Base-by-base conservation (phyloP, 192 early-diverging fungal genomes). In the Entomortierella lignicola region DNA sequence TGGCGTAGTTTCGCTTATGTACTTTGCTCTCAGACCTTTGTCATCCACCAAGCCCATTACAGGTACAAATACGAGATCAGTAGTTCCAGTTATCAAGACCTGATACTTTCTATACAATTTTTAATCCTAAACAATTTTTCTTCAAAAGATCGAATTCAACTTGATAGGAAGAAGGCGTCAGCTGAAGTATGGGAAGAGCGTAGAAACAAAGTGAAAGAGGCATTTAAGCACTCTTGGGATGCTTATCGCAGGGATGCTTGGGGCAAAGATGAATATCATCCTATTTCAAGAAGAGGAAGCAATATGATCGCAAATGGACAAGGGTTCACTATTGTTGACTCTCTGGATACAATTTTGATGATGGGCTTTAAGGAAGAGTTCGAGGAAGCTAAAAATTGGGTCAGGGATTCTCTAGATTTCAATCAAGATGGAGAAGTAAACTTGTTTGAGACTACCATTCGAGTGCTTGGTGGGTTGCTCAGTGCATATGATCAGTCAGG, bases 361-460 rank as follows among this genome's bases (percentile, higher is more conserved):
- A 93, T 97, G 91, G 90, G 85, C 18, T 81, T 95, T 47, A 84
- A 82, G 1, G 82, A 90, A 8, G 94, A 97, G 61, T 97, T 93
- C 68, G 51, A 82, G 15, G 83, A 91, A 58, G 93, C 92, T 10
- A 84, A 87, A 20, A 80, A 77, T 43, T 92, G 89, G 89, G 87
- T 96, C 13, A 59, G 52, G 0, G 83, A 68, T 2, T 71, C 81
- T 25, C 69, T 97, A 1, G 80, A 87, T 32, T 96, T 91, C 82
- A 83, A 91, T 58, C 86, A 91, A 54, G 69, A 90, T 63, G 90
- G 87, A 20, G 82, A 89, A 55, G 88, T 92, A 31, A 91, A 89
- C 66, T 74, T 96, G 34, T 96, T 96, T 75, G 96, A 98, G 82
- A 93, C 92, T 23, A 94, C 92, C 1, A 96, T 96, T 64, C 86